A percentile compares a stretch with the other conserved stretches of the same genome.
These are phyloP conservation scores for Cyberlindnera misumaiensis DNA, from an alignment of 805 yeast species.

Conservation along the genomic window DNA sequence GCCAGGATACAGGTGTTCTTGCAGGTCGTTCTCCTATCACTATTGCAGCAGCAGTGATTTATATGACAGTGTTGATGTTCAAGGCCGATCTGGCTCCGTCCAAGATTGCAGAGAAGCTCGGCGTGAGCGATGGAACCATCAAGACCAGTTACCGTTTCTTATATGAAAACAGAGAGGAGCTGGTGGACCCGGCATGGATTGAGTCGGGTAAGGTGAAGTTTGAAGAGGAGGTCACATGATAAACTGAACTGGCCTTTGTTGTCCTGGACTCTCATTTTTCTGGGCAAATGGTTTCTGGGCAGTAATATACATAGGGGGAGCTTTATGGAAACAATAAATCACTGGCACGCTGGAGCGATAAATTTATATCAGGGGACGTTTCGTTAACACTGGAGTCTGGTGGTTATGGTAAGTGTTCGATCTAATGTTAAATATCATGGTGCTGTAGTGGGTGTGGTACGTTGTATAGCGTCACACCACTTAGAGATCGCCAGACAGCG, in stretches of 20 bases:
- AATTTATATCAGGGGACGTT: too few relatives aligned
- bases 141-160: constrained; percentile 83
- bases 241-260: background rate
- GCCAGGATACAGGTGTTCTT: constrained; percentile 85
- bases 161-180: constrained; percentile 61
- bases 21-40: constrained; percentile 97
- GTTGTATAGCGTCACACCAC: too few relatives aligned
- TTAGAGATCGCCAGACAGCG: too few relatives aligned
- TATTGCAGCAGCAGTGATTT: constrained; percentile 94
- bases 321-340: too few relatives aligned
- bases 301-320: too few relatives aligned
- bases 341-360: too few relatives aligned
- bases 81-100: constrained; percentile 69
- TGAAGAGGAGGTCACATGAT: constrained; percentile 22
- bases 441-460: too few relatives aligned
- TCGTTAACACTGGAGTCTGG: too few relatives aligned
- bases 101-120: constrained; percentile 84
- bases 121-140: constrained; percentile 96
- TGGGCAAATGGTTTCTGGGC: too few relatives aligned
- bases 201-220: constrained; percentile 57
- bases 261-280: background rate
- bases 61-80: constrained; percentile 88
- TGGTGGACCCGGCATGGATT: constrained; percentile 75
- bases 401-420: too few relatives aligned
- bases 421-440: too few relatives aligned